These are phyloP conservation scores for Fraxinus albicans DNA, from an alignment of 305 asterid genomes.

Conservation along the genomic window DNA sequence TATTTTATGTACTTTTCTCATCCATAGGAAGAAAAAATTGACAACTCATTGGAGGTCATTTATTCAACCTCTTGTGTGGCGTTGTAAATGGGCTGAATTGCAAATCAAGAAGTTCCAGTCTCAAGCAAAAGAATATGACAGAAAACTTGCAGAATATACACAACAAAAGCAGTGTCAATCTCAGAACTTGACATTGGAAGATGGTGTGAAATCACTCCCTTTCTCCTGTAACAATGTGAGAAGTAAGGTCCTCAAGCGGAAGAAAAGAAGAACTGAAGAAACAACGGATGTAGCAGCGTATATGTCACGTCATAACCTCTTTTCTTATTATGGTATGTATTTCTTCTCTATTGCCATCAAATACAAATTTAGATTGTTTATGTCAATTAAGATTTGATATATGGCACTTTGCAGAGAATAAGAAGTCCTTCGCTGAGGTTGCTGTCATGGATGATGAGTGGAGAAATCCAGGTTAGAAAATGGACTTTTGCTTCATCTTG, in stretches of 20 bases:
- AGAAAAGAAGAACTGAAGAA: constrained; percentile 70
- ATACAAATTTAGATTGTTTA: constrained; percentile 11
- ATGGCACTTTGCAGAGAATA: constrained; percentile 53
- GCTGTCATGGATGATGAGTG: constrained; percentile 26
- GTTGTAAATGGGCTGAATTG: constrained; percentile 88
- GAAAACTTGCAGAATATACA: constrained; percentile 45
- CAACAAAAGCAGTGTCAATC: constrained; percentile 32
- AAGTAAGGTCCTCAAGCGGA: constrained; percentile 52
- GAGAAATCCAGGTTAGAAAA: constrained; percentile 41
- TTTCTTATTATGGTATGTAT: constrained; percentile 69
- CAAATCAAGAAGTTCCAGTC: constrained; percentile 55
- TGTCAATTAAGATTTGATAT: constrained; percentile 25
- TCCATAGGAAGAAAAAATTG: constrained; percentile 61
- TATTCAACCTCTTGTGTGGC: constrained; percentile 79
- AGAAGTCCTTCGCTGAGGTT: constrained; percentile 37
- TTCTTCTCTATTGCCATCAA: constrained; percentile 5
- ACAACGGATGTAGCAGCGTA: constrained; percentile 45
- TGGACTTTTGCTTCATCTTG: constrained; percentile 14
- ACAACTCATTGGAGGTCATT: constrained; percentile 75
- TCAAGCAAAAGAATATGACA: constrained; percentile 52
- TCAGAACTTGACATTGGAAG: constrained; percentile 35
- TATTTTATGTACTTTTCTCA: constrained; percentile 21
- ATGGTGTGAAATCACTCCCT: constrained; percentile 55
- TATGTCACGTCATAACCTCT: constrained; percentile 74
- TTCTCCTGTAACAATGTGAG: constrained; percentile 34